Evolutionary conservation across 31 red algal genomes (phyloP), one percentile per base, ranked within the genome.

Genomic region (Endocladia muricata): DNA sequence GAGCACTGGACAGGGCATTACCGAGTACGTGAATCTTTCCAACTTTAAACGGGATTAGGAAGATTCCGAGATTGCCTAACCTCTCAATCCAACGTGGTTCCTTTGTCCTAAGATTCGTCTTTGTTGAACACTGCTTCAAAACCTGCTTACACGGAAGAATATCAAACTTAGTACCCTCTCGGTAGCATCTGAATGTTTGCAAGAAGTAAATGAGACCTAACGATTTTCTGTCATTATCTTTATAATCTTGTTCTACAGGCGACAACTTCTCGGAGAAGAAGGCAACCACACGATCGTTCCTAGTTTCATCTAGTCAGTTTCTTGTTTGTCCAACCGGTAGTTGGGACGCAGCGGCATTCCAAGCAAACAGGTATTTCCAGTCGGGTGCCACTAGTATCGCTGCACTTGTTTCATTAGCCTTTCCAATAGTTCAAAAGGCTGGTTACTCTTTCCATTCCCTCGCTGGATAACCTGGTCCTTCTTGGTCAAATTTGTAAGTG

Each of bases 201-300:
- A 25, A 25, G 22, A 61, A 61, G 7, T 61, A 29, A 25, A 61
- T 25, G 7, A 61, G 29, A 29, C 19, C 58, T 8, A 61, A 25
- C 8, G 29, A 29, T 7, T 61, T 25, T 61, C 58, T 61, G 7
- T 61, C 58, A 61, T 61, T 61, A 15, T 11, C 58, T n/a, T 11
- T 25, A 25, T 61, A 61, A 25, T 61, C 26, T 61, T 15, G 11
- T 25, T 61, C 58, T 7, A 25, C 58, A 61, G 58, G 7, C 19
- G 11, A 15, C 26, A 61, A 29, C 58, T 61, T 61, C 58, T 61
- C 29, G 19, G 58, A 61, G 58, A 25, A 61, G 22, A n/a, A 61
- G 58, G 58, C n/a, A n/a, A n/a, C 29, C 19, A 61, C 19, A 7
- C 58, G 15, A 7, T 61, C 58, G 22, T 25, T 15, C 22, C 58